Percentiles rank a stretch among this genome's conserved stretches.
phyloP scores from a whole-genome alignment of 805 yeast species.

The Kodamaea neixiangensis region DNA sequence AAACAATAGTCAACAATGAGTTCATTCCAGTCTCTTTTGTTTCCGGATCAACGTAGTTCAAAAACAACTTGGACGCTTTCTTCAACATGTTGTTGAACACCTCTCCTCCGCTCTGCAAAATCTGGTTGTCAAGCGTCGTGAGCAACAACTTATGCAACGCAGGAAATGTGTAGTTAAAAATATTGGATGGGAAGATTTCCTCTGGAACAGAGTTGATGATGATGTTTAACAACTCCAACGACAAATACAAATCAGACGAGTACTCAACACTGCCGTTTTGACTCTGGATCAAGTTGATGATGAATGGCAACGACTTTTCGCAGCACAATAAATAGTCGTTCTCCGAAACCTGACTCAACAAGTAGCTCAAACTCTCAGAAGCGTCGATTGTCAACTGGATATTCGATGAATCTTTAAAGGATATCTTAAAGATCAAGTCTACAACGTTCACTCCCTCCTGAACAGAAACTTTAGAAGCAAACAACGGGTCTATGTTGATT shows the following conservation, averaged over 20 bases:
- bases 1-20: constrained; percentile 60
- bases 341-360: constrained; percentile 50
- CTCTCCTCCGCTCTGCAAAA: constrained; percentile 76
- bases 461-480: constrained; percentile 24
- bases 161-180: constrained; percentile 48
- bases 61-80: constrained; percentile 36
- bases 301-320: constrained; percentile 53
- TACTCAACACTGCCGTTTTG: constrained; percentile 44
- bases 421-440: constrained; percentile 59
- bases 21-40: constrained; percentile 50
- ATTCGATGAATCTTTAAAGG: constrained; percentile 74
- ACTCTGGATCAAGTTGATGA: constrained; percentile 38
- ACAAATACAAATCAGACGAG: constrained; percentile 58
- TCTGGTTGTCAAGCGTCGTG: constrained; percentile 67
- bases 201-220: constrained; percentile 49
- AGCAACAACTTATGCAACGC: constrained; percentile 41
- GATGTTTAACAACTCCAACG: constrained; percentile 56
- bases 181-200: constrained; percentile 34
- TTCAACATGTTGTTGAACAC: constrained; percentile 63
- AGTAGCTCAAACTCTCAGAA: constrained; percentile 63
- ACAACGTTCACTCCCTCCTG: constrained; percentile 39
- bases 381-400: constrained; percentile 67
- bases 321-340: constrained; percentile 50
- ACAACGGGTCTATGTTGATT: constrained; percentile 38
- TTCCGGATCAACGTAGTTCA: constrained; percentile 31